Percentiles rank a stretch among this genome's conserved stretches.
These are phyloP conservation scores for Ailanthus altissimus DNA, from an alignment of 345 rosid genomes.

Conservation along the genomic window DNA sequence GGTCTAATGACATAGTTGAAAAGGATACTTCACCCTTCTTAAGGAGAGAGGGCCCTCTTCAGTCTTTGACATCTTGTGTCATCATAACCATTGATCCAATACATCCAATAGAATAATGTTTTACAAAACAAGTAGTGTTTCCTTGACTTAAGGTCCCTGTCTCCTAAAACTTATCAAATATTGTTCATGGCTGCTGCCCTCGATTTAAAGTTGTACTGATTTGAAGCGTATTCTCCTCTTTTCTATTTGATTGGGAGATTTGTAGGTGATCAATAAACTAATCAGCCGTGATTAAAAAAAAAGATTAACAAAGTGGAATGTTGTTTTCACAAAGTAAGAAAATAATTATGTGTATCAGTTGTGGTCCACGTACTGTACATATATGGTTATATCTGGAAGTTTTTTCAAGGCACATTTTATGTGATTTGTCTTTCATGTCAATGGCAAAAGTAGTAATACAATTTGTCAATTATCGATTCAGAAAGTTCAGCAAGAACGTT, in stretches of 20 bases:
- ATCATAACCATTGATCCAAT: slow-evolving; percentile 2
- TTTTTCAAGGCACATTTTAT: background rate
- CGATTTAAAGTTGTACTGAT: background rate
- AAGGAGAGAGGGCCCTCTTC: slow-evolving; percentile 22
- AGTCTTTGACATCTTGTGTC: slow-evolving; percentile 8
- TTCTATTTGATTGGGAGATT: background rate
- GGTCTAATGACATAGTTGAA: slow-evolving; percentile 21
- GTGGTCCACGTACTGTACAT: background rate
- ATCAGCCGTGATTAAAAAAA: background rate
- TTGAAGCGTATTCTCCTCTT: background rate
- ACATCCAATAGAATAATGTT: slow-evolving; percentile 6
- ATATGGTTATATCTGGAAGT: background rate
- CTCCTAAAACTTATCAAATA: slow-evolving; percentile 25
- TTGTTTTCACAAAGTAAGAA: background rate
- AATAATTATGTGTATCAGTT: background rate
- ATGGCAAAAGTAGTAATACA: background rate
- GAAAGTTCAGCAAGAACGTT: slow-evolving; percentile 1
- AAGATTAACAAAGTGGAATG: background rate
- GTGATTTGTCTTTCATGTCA: background rate
- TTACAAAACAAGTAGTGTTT: slow-evolving; percentile 15
- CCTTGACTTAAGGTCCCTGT: slow-evolving; percentile 27
- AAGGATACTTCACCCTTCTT: slow-evolving; percentile 31
- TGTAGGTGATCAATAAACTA: background rate
- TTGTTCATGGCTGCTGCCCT: background rate
- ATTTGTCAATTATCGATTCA: background rate